phyloP scores from a whole-genome alignment of 768 basidiomycete genomes.

The Cystofilobasidium bisporidii region DNA sequence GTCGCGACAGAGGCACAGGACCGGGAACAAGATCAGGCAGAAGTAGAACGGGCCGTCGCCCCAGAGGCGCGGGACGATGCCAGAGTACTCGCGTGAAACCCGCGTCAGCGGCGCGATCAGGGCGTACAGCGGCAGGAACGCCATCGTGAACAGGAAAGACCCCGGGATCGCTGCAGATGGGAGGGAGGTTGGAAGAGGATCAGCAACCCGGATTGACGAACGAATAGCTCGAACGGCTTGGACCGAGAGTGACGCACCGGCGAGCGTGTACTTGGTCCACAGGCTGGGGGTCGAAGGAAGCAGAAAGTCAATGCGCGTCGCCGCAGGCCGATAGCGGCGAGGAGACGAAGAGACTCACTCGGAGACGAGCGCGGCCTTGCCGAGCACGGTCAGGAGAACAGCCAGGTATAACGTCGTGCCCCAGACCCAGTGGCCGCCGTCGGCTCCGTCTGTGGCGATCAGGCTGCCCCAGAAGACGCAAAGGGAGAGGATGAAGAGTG shows the following conservation, averaged over 20 bases:
- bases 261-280: slow-evolving; percentile 99
- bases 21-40: slow-evolving; percentile 69
- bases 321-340: neutral
- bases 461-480: slow-evolving; percentile 89
- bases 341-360: slow-evolving; percentile 56
- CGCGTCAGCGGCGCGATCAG: slow-evolving; percentile 69
- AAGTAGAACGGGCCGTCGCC: slow-evolving; percentile 81
- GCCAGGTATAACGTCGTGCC: slow-evolving; percentile 91
- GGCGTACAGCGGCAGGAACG: slow-evolving; percentile 83
- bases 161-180: slow-evolving; percentile 88
- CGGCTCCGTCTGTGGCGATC: slow-evolving; percentile 65
- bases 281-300: slow-evolving; percentile 48
- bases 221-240: neutral
- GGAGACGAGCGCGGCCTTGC: slow-evolving; percentile 92
- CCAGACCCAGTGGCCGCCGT: slow-evolving; percentile 97
- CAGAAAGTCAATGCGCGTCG: slow-evolving; percentile 10
- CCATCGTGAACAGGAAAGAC: slow-evolving; percentile 93
- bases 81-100: slow-evolving; percentile 82
- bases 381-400: slow-evolving; percentile 85
- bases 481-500: slow-evolving; percentile 77
- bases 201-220: slow-evolving; percentile 1
- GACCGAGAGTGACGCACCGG: slow-evolving; percentile 46
- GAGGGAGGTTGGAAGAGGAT: slow-evolving; percentile 4
- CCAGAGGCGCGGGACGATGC: slow-evolving; percentile 85
- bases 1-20: slow-evolving; percentile 75